Base-by-base conservation (phyloP, 1,284 basidiomycete genomes). In the Cutaneotrichosporon sp. region DNA sequence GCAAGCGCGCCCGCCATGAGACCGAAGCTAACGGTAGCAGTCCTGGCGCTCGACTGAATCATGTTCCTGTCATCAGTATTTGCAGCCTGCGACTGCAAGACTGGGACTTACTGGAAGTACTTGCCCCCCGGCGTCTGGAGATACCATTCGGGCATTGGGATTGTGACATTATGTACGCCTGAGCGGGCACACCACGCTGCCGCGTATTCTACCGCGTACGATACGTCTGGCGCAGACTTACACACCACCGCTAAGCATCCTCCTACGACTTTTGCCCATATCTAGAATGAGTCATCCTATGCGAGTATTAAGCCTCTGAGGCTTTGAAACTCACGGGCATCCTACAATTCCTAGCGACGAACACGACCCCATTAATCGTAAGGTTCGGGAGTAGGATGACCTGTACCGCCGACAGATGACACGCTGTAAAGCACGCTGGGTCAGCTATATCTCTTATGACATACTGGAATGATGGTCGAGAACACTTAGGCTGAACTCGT, bases 121-220 rank as follows among this genome's bases (percentile, higher is more conserved):
- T 46, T 52, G 6, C 70, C 74, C 8, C 72, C 68, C 6, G 58
- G 60, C 36, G 62, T 55, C 22, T 65, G 42, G 21, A 70, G 40
- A 55, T 72, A 77, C 34, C 57, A 51, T 26, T 63, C 42, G 1
- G 74, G 71, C 32, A 77, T 52, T 2, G 34, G 13, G 13, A 76
- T 57, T 21, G 56, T 22, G 22, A 75, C 69, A 11, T 72, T 63
- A 11, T 50, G 32, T 16, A 75, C 68, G 2, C 76, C 76, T 2
- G 71, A 76, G 8, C 71, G 69, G 4, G 11, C 30, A 60, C 77
- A 79, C 51, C 69, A 72, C 32, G 53, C 50, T 10, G 49, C 22
- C 4, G 68, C 76, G 52, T 72, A 78, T 64, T 77, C 77, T 16
- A 71, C 36, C 2, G 73, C 77, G 60, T 79, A 79, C 0, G 73